Evolutionary conservation across 192 early-diverging fungal genomes (phyloP), one percentile per base, ranked within the genome.

Genomic region (Linnemannia schmuckeri): DNA sequence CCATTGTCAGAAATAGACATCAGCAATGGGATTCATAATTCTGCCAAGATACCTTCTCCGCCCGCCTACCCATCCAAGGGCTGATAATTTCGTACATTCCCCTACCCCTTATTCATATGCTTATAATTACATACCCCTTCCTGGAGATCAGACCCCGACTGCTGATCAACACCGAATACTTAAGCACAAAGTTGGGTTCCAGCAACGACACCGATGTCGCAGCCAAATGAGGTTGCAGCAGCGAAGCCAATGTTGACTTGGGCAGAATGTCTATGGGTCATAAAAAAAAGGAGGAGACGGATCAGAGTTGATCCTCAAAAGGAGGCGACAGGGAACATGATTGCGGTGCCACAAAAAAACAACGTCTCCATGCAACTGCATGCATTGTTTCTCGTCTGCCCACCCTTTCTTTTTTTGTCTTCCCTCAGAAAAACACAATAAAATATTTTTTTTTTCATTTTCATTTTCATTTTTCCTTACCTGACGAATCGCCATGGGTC

Each of bases 131-230:
- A 70, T 88, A 92, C 84, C 91, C 91, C 79, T 92, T 92, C 47
- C 88, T 88, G 13, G 87, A 72, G 38, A 92, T 80, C 18, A 92
- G 80, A 55, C 91, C 90, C 27, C 91, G 89, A 17, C 78, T 70
- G 22, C 74, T 78, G 27, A 89, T 80, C 70, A 90, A 74, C 9
- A 85, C 88, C 47, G 89, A 80, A 61, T 92, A 92, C 80, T 92
- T 92, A 47, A 92, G 80, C 41, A 92, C 89, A 89, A 85, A 90
- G 30, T 88, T 90, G 10, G 91, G 91, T 2, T 47, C 18, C n/a
- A 90, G 47, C 1, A 79, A 49, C 1, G 74, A 76, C 8, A 55
- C 44, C 7, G 75, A 69, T 30, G 73, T 54, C 0, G 78, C 77
- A 2, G 83, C 73, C 27, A 76, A 74, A 54, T 79, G 79, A 30